Base-by-base conservation (phyloP, 1,284 basidiomycete genomes). In the Agroathelia rolfsii region DNA sequence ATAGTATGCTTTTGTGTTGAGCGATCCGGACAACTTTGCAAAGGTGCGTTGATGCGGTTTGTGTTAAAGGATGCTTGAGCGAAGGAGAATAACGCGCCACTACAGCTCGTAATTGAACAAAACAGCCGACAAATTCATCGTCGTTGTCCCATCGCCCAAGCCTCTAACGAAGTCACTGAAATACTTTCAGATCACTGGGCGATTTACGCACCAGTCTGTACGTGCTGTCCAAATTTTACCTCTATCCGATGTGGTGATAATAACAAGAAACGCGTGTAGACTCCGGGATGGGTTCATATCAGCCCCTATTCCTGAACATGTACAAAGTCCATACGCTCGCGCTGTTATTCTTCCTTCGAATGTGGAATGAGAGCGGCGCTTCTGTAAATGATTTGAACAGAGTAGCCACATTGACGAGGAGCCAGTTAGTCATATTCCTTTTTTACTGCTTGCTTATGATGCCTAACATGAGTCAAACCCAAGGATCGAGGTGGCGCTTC, bases 341-440 rank as follows among this genome's bases (percentile, higher is more conserved):
- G 2, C 75, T 86, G 17, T 76, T 76, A 36, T 95, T 96, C 64
- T 95, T 95, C 62, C 59, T 92, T 17, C 74, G 88, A 40, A 94
- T 97, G 81, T 97, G 92, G 92, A 77, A 72, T 47, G 92, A 96
- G 55, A 89, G 86, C 42, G 83, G 84, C 21, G 88, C 93, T 1
- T 78, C 81, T 6, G 54, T 57, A 6, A 76, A 66, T 18, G 89
- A 95, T 53, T 93, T 95, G 48, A 64, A 72, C 22, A 76, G 90
- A 10, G 76, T 96, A 6, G 72, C 76, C 29, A 84, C 82, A 10
- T 61, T 96, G 14, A 82, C 87, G 24, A 76, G 79, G 29, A 90
- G 86, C 63, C 92, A 96, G 76, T 86, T 51, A 44, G 83, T 73
- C 32, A 26, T 21, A 34, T 30, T 20, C 27, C 34, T n/a, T n/a